Base-by-base conservation (phyloP, 495 filamentous ascomycete genomes). In the Lasiosphaeris hirsuta region DNA sequence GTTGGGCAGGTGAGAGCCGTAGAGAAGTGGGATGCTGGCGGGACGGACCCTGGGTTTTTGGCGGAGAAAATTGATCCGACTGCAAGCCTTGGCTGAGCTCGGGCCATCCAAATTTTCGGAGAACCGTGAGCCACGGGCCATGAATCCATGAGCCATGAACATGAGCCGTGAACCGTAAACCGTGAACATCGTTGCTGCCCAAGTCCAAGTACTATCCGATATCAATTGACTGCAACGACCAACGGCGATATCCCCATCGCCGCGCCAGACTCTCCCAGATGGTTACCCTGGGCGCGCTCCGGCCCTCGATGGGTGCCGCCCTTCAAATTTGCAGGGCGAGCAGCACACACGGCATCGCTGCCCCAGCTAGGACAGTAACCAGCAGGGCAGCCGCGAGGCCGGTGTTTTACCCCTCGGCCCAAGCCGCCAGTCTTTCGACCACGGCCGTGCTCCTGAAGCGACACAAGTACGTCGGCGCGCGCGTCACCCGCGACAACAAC, bases 401-500 rank as follows among this genome's bases (percentile, higher is more conserved):
- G 23, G 23, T 5, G 23, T 35, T 41, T 30, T 19, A 11, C 36
- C 8, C 18, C 19, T 10, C 17, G 9, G 15, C 56, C 23, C 62
- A 66, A 19, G 56, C 57, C 2, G 59, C 64, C 47, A 54, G 50
- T 8, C 63, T 79, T 59, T 75, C 76, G 11, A 74, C 71, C 11
- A 69, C 74, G 3, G 48, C 73, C 10, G 52, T 60, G 11, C 65
- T 68, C 45, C 56, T 69, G 62, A 72, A 69, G 51, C 66, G 72
- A 10, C 69, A 71, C 65, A 68, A 41, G 39, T 71, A 71, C 61
- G 43, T 52, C 5, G 63, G 60, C 36, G 69, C 69, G 15, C 75
- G 73, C 52, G 65, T 69, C 61, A 80, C 73, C 59, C 72, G 79
- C 55, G 87, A 92, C 69, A 76, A 78, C 64, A 90, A 82, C 68